Conservation (phyloP, 2,329 filamentous ascomycete genomes). For the Ciborinia camelliae region DNA sequence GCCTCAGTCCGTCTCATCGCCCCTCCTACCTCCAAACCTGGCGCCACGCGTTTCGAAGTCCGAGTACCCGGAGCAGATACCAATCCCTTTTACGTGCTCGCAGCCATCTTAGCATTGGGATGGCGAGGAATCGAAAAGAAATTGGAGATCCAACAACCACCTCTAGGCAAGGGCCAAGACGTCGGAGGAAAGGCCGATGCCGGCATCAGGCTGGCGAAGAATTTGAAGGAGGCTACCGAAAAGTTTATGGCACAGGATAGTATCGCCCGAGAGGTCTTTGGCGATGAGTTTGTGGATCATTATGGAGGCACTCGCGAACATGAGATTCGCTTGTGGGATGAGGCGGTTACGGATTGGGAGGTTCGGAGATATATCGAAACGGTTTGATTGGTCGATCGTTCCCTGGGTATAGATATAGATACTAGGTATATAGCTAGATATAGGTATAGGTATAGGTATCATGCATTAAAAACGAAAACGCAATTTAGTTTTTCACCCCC, state of each 20-base stretch:
- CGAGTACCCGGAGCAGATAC: constrained; percentile 92
- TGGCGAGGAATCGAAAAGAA: constrained; percentile 93
- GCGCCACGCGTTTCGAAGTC: constrained; percentile 87
- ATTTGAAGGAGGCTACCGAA: constrained; percentile 76
- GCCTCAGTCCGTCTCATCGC: constrained; percentile 87
- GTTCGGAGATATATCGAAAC: constrained; percentile 17
- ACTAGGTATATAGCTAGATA: no score
- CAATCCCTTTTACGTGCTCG: constrained; percentile 83
- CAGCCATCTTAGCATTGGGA: constrained; percentile 81
- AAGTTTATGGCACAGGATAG: constrained; percentile 75
- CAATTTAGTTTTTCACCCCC: no score
- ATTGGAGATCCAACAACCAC: constrained; percentile 75
- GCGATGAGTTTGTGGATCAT: constrained; percentile 93
- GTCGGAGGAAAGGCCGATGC: constrained; percentile 69
- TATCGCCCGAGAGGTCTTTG: constrained; percentile 89
- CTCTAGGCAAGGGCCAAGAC: constrained; percentile 79
- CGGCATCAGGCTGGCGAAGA: constrained; percentile 78
- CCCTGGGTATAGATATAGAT: no score
- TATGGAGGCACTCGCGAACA: constrained; percentile 90
- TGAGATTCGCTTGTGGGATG: constrained; percentile 86
- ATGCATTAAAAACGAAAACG: no score
- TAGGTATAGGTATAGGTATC: no score
- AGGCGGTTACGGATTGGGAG: constrained; percentile 86
- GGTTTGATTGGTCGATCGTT: no score
- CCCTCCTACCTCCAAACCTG: constrained; percentile 78